phyloP scores from a whole-genome alignment of 352 stramenopile species.

The Pythium monospermum region DNA sequence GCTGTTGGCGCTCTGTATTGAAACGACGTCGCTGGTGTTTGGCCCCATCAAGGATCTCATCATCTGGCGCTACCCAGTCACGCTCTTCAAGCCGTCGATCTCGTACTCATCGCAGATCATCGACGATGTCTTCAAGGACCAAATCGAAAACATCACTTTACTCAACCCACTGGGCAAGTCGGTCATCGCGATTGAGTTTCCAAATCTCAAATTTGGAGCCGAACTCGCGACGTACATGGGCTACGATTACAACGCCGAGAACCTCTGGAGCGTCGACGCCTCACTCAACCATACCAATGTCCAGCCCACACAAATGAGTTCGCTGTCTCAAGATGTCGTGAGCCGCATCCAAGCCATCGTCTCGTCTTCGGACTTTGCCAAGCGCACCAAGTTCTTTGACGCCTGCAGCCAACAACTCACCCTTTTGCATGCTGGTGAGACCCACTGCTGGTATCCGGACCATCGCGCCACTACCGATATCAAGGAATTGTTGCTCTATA shows the following conservation, averaged over 20 bases:
- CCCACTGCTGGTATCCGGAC: background rate
- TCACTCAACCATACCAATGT: background rate
- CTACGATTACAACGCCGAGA: background rate
- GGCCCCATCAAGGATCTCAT: background rate
- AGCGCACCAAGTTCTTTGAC: background rate
- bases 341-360: background rate
- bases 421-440: background rate
- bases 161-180: background rate
- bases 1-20: background rate
- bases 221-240: background rate
- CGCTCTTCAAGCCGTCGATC: background rate
- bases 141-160: background rate
- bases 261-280: background rate
- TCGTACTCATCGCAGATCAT: background rate
- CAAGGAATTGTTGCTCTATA: background rate
- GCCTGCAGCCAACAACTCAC: background rate
- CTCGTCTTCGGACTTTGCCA: background rate
- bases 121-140: background rate
- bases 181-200: background rate
- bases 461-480: background rate
- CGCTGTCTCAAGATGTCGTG: background rate
- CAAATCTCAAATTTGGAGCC: background rate
- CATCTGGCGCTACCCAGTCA: background rate
- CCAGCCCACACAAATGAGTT: background rate
- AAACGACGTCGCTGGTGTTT: background rate